These are phyloP conservation scores for Thymus quinquecostatus DNA, from an alignment of 257 asterid species.

Conservation along the genomic window DNA sequence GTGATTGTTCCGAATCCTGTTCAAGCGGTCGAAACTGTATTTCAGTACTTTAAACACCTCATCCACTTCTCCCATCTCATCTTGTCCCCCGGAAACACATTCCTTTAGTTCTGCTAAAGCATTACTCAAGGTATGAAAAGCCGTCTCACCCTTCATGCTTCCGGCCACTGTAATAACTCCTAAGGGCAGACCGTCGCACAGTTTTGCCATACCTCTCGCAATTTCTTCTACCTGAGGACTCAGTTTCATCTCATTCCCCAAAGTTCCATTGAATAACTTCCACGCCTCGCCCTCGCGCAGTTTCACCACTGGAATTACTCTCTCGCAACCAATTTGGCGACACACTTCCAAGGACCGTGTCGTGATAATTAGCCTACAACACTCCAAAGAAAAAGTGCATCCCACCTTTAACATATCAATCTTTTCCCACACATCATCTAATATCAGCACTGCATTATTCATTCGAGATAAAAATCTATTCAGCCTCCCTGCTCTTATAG, in stretches of 20 bases:
- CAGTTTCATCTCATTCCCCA: neutral
- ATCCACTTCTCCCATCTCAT: constrained; percentile 20
- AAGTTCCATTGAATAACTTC: neutral
- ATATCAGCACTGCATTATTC: neutral
- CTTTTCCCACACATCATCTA: constrained; percentile 14
- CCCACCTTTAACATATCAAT: constrained; percentile 16
- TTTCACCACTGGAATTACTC: too few species aligned
- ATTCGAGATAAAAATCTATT: neutral
- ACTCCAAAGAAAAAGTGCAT: neutral
- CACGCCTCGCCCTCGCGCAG: too few species aligned
- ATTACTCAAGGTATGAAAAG: constrained; percentile 2
- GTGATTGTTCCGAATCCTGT: too few species aligned
- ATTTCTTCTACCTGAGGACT: too few species aligned
- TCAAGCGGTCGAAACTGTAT: too few species aligned
- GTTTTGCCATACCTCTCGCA: too few species aligned
- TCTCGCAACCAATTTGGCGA: too few species aligned
- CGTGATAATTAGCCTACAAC: constrained; percentile 11
- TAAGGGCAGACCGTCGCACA: too few species aligned
- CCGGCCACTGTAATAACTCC: too few species aligned
- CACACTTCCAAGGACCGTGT: neutral
- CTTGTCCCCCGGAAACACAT: neutral
- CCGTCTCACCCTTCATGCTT: too few species aligned
- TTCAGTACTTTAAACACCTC: too few species aligned
- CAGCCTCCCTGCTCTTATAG: constrained; percentile 10
- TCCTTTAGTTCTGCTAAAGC: neutral